Base-by-base conservation (phyloP, 495 filamentous ascomycete species). In the Penicillium manginii region DNA sequence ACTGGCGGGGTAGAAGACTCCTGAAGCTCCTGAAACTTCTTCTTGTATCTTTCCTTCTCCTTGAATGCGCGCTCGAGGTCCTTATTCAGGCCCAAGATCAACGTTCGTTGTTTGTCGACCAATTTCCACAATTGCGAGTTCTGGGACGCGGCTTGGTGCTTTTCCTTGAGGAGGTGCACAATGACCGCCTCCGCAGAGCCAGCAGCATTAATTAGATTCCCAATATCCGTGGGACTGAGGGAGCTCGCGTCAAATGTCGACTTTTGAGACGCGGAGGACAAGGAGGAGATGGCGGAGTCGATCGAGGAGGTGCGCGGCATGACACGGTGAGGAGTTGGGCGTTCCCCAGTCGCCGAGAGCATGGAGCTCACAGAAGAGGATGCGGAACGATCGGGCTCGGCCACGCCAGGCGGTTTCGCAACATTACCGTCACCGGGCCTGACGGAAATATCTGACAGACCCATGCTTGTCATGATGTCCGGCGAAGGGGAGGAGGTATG, bases 111-210 rank as follows among this genome's bases (percentile, higher is more conserved):
- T 73, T 98, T 98, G 71, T 98, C 92, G 23, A 98, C 92, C 48
- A 98, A 75, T 52, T 91, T 87, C 94, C 94, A 98, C 58, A 98
- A 74, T 71, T 98, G 93, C 15, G 88, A 80, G 71, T 98, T 98
- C 63, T 97, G 94, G 56, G 91, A 87, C 7, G 90, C 83, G 35
- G 91, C 86, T 22, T 90, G 88, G 55, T 92, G 87, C 73, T 97
- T 98, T 66, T 98, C 93, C 66, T 91, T 94, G 46, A 97, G 72
- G 57, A 98, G 79, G 67, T 92, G 89, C 65, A 91, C 84, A 58
- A 98, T 91, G 11, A 94, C 88, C 54, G 90, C 90, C 66, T 98
- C 94, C 45, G 92, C 79, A 40, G 92, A 96, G 18, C 96, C 94
- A 42, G 93, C 93, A 52, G 91, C 85, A 59, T 87, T 80, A 40